Conservation (phyloP, 2,329 filamentous ascomycete genomes). For the Ustilaginoidea virens region DNA sequence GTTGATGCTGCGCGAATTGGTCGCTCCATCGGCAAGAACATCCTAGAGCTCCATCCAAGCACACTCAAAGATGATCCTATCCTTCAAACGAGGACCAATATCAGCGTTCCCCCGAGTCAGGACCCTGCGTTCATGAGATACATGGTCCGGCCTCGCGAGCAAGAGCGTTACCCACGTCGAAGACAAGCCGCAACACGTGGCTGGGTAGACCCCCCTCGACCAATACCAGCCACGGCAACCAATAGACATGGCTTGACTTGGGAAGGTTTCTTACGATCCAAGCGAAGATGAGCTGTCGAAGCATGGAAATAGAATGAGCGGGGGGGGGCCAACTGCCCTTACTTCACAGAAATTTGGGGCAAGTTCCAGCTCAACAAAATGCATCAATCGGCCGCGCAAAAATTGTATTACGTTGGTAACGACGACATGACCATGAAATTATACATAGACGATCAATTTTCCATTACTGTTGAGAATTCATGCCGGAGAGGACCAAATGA, state of each 20-base stretch:
- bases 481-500: too few species aligned
- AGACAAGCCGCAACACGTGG: constrained; percentile 4
- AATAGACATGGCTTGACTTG: constrained; percentile 7
- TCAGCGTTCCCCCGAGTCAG: constrained; percentile 23
- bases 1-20: constrained; percentile 17
- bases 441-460: not conserved
- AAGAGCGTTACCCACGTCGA: constrained; percentile 1
- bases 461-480: too few species aligned
- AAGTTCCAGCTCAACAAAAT: too few species aligned
- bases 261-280: constrained; percentile 12
- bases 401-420: not conserved
- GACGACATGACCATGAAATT: constrained; percentile 2
- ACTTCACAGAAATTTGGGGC: too few species aligned
- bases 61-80: constrained; percentile 24
- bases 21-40: constrained; percentile 11
- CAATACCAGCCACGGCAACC: constrained; percentile 4
- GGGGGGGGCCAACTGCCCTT: too few species aligned
- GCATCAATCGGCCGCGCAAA: not conserved
- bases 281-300: constrained; percentile 8
- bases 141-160: constrained; percentile 7
- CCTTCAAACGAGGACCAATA: constrained; percentile 13
- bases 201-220: constrained; percentile 10
- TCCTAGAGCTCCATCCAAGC: constrained; percentile 24
- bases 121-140: constrained; percentile 18
- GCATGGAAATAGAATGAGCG: too few species aligned